Conservation (phyloP, 805 yeast genomes). For the Starmera dryadoides region DNA sequence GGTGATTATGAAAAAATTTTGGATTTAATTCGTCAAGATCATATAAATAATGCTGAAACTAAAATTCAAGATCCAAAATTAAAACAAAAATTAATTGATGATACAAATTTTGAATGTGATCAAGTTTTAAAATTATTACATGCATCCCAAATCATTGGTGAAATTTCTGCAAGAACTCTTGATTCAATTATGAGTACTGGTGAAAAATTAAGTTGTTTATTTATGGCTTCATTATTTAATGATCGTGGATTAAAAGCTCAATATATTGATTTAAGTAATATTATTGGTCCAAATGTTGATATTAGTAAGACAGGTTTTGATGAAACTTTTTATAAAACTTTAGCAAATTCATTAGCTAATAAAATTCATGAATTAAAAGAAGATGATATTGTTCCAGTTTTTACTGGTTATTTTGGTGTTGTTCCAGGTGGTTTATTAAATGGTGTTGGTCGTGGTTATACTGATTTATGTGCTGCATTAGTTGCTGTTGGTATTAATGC, state of each 20-base stretch:
- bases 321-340: constrained; percentile 50
- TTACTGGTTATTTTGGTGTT: constrained; percentile 92
- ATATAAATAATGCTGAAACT: constrained; percentile 59
- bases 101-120: constrained; percentile 59
- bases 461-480: constrained; percentile 95
- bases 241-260: constrained; percentile 74
- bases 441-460: constrained; percentile 95
- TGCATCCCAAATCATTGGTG: constrained; percentile 90
- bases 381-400: constrained; percentile 63
- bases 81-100: constrained; percentile 45
- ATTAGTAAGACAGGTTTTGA: constrained; percentile 52
- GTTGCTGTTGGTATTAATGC: constrained; percentile 90
- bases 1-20: constrained; percentile 53
- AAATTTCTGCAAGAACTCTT: constrained; percentile 78
- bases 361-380: constrained; percentile 35
- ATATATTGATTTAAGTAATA: constrained; percentile 70
- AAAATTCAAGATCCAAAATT: constrained; percentile 40
- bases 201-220: constrained; percentile 85
- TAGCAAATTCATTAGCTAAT: constrained; percentile 46
- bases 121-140: constrained; percentile 63
- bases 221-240: constrained; percentile 78
- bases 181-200: constrained; percentile 92
- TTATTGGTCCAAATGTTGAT: constrained; percentile 59
- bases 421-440: constrained; percentile 94
- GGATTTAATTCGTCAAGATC: constrained; percentile 70